Conservation (phyloP, 345 rosid species). For the Populus nigra region DNA sequence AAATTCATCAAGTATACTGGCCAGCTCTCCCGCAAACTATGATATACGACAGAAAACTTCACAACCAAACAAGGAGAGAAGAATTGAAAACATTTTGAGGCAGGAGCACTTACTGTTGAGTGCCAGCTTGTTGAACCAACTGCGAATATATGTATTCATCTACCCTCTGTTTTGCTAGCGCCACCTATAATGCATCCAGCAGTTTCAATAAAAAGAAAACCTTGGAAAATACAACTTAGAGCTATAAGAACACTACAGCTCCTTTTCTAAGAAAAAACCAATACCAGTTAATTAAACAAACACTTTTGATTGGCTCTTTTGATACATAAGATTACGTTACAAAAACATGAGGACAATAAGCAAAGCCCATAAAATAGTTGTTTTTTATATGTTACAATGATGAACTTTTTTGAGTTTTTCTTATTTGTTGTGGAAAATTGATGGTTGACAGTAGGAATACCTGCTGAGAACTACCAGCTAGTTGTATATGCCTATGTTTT, state of each 20-base stretch:
- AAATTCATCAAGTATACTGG: too few species aligned
- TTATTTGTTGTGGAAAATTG: background rate
- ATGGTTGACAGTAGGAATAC: constrained; percentile 22
- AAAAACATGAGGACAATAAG: too few species aligned
- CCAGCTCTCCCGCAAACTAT: too few species aligned
- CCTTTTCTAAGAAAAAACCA: too few species aligned
- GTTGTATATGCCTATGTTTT: constrained; percentile 56
- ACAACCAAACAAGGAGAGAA: background rate
- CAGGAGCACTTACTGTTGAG: constrained; percentile 21
- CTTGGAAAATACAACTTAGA: too few species aligned
- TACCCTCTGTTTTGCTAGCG: constrained; percentile 67
- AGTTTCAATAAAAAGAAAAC: background rate
- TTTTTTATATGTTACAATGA: background rate
- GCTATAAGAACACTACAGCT: too few species aligned
- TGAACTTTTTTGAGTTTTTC: background rate
- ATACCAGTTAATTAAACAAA: background rate
- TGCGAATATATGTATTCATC: constrained; percentile 64
- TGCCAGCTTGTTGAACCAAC: constrained; percentile 42
- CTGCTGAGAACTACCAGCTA: constrained; percentile 63
- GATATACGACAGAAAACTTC: too few species aligned
- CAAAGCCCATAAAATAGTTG: too few species aligned
- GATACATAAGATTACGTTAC: too few species aligned
- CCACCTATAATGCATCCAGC: constrained; percentile 38
- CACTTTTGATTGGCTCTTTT: background rate
- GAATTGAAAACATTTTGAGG: background rate